Base-by-base conservation (phyloP, 2,329 filamentous ascomycete genomes). In the Beauveria pseudobassiana region DNA sequence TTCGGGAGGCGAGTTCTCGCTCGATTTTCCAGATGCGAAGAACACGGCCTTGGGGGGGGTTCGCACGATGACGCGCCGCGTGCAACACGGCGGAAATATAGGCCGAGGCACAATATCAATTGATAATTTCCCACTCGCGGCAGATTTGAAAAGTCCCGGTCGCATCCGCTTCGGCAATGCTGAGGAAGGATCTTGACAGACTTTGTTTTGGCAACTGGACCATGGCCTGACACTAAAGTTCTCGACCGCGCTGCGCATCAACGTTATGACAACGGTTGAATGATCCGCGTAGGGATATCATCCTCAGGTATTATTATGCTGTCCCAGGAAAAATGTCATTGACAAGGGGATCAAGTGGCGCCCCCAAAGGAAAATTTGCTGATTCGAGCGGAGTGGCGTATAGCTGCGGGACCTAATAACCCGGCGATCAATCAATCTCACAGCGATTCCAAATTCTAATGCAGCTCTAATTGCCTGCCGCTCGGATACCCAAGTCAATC, bases 341-440 rank as follows among this genome's bases (percentile, higher is more conserved):
- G 54, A 34, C 24, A 30, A 38, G 22, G 28, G 30, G 24, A 20
- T 24, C 30, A 42, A 28, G 14, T 55, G 52, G 51, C 16, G 7
- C n/a, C 40, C 40, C 20, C n/a, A n/a, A n/a, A n/a, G n/a, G n/a
- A n/a, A n/a, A n/a, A n/a, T n/a, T n/a, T n/a, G n/a, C n/a, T n/a
- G n/a, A n/a, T n/a, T n/a, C 45, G 56, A 59, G 56, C 56, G 56
- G 56, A 18, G 56, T 59, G 56, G 56, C 48, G 46, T 43, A 42
- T 52, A 43, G 22, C 18, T 55, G 52, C 56, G 56, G 56, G 56
- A 59, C 56, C 26, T 46, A 45, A 49, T 38, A 58, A 48, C 30
- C 45, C 16, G 55, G 55, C 53, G 53, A 58, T 51, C 56, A 51
- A 59, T 51, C 48, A 51, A 59, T 51, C 48, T 59, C 34, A 51